Percentiles rank a stretch among this genome's conserved stretches.
Evolutionary conservation across 495 filamentous ascomycete genomes (phyloP).

Genomic region (Staphylotrichum longicolle): DNA sequence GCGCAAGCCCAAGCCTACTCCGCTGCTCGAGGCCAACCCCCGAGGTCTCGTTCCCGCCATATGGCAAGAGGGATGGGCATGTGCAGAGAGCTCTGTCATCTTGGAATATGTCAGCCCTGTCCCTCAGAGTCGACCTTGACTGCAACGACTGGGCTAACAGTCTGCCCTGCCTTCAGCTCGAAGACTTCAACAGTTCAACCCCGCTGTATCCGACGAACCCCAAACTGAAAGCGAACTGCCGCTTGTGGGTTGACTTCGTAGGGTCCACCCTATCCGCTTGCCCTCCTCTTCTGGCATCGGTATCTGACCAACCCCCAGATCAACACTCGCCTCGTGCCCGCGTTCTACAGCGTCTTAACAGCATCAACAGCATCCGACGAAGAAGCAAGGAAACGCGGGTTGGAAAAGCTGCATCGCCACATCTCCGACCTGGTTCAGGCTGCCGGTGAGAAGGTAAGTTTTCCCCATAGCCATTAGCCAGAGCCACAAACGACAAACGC

Average conservation of each 20-base stretch:
- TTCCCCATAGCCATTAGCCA: neutral
- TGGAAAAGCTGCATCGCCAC: conserved; percentile 64
- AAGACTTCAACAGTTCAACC: conserved; percentile 65
- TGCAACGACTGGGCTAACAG: neutral
- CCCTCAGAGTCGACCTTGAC: neutral
- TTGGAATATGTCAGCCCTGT: conserved; percentile 74
- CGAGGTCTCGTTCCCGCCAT: conserved; percentile 82
- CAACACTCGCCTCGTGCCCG: conserved; percentile 77
- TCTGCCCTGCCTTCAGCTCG: conserved; percentile 52
- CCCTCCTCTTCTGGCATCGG: conserved; percentile 16
- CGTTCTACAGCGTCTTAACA: conserved; percentile 70
- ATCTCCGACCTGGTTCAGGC: conserved; percentile 72
- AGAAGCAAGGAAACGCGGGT: conserved; percentile 59
- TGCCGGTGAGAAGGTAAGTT: conserved; percentile 33
- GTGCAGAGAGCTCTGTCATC: conserved; percentile 81
- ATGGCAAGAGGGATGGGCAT: conserved; percentile 81
- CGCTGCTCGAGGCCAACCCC: conserved; percentile 82
- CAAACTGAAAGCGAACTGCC: conserved; percentile 70
- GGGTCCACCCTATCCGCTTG: conserved; percentile 27
- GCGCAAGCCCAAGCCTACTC: conserved; percentile 65
- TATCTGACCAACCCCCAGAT: conserved; percentile 49
- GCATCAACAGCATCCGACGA: conserved; percentile 60
- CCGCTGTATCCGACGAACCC: conserved; percentile 67
- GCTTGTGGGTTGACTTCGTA: conserved; percentile 87
- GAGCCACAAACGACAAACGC: too few relatives aligned